Conservation (phyloP, 345 rosid genomes). For the Aegle marmelos region DNA sequence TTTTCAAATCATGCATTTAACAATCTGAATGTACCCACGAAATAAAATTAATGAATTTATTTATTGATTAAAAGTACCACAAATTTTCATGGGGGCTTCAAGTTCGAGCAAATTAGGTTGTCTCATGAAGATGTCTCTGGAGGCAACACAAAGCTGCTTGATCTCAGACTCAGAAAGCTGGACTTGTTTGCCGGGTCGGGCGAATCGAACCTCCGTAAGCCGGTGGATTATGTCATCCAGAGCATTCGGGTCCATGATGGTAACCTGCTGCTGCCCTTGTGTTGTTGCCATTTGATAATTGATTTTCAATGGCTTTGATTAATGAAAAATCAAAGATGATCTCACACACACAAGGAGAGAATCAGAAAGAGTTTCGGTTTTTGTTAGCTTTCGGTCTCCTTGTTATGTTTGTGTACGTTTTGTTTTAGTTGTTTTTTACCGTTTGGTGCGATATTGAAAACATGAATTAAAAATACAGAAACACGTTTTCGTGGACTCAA, state of each 20-base stretch:
- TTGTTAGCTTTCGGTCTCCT: not conserved
- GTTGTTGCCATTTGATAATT: constrained; percentile 47
- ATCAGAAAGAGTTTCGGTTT: not conserved
- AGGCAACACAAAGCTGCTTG: constrained; percentile 78
- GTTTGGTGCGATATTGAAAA: not conserved
- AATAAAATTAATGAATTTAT: not conserved
- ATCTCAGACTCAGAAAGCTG: constrained; percentile 90
- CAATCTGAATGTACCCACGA: not conserved
- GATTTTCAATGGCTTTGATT: too few species aligned
- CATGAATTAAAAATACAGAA: too few species aligned
- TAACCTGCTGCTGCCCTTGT: constrained; percentile 39
- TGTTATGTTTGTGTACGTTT: not conserved
- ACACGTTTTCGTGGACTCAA: too few species aligned
- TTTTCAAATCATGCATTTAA: not conserved
- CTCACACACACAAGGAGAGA: too few species aligned
- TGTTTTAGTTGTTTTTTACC: not conserved
- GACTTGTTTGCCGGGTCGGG: constrained; percentile 90
- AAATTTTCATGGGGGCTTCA: constrained; percentile 94
- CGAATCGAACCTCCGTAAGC: constrained; percentile 81
- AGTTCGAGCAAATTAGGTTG: constrained; percentile 95
- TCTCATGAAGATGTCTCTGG: constrained; percentile 71
- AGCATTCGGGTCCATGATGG: constrained; percentile 52
- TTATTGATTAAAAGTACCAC: constrained; percentile 42
- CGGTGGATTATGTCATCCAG: constrained; percentile 81
- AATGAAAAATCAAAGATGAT: too few species aligned